Evolutionary conservation across 306 rosid species (phyloP), one percentile per base, ranked within the genome.

Genomic region (Pyrus betulifolia): DNA sequence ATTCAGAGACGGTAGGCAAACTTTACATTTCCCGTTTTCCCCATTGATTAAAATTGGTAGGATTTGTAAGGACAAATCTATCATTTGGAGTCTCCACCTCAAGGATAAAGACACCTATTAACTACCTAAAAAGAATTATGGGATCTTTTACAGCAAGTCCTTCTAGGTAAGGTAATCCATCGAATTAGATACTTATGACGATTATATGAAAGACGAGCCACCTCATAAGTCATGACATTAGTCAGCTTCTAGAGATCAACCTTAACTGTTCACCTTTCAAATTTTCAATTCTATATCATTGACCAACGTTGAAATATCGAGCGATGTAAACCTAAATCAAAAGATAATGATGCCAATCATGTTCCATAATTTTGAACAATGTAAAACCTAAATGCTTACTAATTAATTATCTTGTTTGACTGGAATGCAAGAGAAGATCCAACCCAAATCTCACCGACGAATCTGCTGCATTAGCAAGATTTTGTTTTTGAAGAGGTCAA

Each of bases 391-490:
- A 63, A 74, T 58, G 59, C 58, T 25, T 31, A 44, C 55, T 65
- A 59, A 74, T 35, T 35, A 35, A 35, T 35, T 78, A 23, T 52
- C 73, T 31, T 73, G 58, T 79, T 87, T 85, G 90, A 78, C 85
- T 40, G 70, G 58, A 35, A 71, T 62, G 75, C 30, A 21, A 67
- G 69, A 65, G 81, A 84, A 85, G 76, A 87, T 87, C 83, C 33
- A 42, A 71, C 69, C 78, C 73, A 79, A 82, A 90, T 90, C 85
- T 76, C 83, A 58, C 79, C 70, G 62, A 77, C 82, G 82, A 84
- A 83, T 86, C 73, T 38, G 42, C 9, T 51, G 76, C 73, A 61
- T 59, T 70, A 46, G 72, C 45, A 70, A 80, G 82, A 88, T 85
- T 54, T 79, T 77, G 69, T 64, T 81, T 33, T 42, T 23, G 72